Base-by-base conservation (phyloP, 2,329 filamentous ascomycete genomes). In the Cryphonectria carpinicola region DNA sequence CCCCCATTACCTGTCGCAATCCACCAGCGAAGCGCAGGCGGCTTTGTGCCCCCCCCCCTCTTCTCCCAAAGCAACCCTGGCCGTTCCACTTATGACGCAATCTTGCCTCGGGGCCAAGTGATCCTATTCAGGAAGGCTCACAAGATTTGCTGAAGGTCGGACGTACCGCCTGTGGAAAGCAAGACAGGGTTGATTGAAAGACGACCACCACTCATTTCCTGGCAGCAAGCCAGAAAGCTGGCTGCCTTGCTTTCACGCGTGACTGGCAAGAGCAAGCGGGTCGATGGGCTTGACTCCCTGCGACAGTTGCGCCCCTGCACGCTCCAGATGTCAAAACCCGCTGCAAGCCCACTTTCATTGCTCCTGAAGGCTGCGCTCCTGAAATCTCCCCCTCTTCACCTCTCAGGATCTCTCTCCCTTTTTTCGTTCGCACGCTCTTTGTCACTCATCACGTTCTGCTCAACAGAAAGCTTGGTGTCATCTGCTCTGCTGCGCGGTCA, bases 11-110 rank as follows among this genome's bases (percentile, higher is more conserved):
- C 19, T 39, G 58, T 25, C 58, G 7, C 32, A 61, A 22, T 39
- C 35, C 35, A 61, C 17, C 32, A 10, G 58, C 58, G 58, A 61
- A 61, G 58, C 58, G 35, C 54, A 19, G 28, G 54, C 54, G 5
- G 54, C 54, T 32, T 35, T 58, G 52, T n/a, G n/a, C 19, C 11
- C 52, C 19, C 11, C 49, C n/a, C 49, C 14, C 49, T 19, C 25
- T 4, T 32, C 14, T 19, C 54, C 54, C 25, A 17, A 68, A 52
- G 65, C 46, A 49, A 22, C 52, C 60, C 65, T 22, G 67, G 65
- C 37, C 60, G 61, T 58, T 63, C 68, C 62, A 68, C 62, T 66
- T 65, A 71, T 71, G 70, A 70, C 67, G 70, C 70, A 71, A 71
- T 70, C 49, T 39, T 56, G 32, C 58, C 70, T 63, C 46, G 46